These are phyloP conservation scores for Tarenaya hassleriana DNA, from an alignment of 345 rosid genomes.

Conservation along the genomic window DNA sequence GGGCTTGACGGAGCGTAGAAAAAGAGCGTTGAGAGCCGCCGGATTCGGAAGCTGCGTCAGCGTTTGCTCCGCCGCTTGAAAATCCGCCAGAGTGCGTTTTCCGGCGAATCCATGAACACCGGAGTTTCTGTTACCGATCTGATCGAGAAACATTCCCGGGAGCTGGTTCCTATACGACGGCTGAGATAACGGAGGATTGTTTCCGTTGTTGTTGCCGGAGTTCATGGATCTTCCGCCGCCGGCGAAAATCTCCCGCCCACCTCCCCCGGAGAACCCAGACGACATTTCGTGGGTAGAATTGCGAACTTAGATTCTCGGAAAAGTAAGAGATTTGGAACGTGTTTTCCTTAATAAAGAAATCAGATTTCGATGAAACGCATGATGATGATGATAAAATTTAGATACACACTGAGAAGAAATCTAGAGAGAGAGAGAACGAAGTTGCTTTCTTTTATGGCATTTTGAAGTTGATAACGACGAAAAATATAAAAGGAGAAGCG, in stretches of 20 bases:
- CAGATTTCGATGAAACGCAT: no score
- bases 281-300: conserved; percentile 38
- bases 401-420: no score
- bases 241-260: conserved; percentile 52
- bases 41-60: conserved; percentile 32
- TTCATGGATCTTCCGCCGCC: conserved; percentile 50
- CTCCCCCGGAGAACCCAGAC: conserved; percentile 77
- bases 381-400: no score
- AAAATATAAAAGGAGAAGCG: no score
- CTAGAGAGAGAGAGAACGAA: no score
- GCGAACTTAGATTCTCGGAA: not conserved
- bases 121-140: conserved; percentile 41
- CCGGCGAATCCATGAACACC: conserved; percentile 37
- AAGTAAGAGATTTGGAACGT: no score
- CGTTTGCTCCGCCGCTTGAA: conserved; percentile 39
- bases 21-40: conserved; percentile 37
- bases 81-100: conserved; percentile 65
- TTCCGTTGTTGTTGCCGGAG: conserved; percentile 31
- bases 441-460: no score
- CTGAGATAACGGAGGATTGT: conserved; percentile 18
- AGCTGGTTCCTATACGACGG: conserved; percentile 43
- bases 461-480: no score
- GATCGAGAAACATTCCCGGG: conserved; percentile 57
- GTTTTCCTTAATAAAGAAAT: no score
- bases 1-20: conserved; percentile 74